These are phyloP conservation scores for Starmerella cellae DNA, from an alignment of 805 yeast species.

Conservation along the genomic window DNA sequence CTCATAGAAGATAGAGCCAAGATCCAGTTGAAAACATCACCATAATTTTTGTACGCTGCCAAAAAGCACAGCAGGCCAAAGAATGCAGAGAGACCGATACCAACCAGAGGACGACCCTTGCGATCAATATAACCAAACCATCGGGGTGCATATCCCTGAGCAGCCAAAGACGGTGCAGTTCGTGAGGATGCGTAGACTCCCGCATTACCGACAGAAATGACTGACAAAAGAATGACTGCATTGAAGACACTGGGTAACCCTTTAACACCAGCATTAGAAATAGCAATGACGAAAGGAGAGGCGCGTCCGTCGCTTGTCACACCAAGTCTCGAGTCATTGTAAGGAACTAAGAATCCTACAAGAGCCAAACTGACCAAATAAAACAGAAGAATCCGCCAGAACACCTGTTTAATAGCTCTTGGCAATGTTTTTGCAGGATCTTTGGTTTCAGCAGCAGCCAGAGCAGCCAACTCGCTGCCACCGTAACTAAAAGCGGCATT, in stretches of 20 bases:
- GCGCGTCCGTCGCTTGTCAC: constrained; percentile 45
- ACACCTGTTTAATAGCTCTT: constrained; percentile 62
- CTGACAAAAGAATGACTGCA: constrained; percentile 53
- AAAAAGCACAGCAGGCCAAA: constrained; percentile 49
- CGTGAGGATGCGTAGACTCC: constrained; percentile 58
- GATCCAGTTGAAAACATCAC: constrained; percentile 52
- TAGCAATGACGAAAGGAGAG: constrained; percentile 66
- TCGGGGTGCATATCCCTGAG: constrained; percentile 49
- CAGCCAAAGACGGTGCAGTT: constrained; percentile 51
- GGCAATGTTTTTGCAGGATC: constrained; percentile 58
- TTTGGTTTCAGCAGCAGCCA: constrained; percentile 63
- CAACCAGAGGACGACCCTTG: constrained; percentile 64
- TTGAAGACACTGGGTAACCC: constrained; percentile 59
- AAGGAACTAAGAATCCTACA: constrained; percentile 60
- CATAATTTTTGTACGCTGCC: constrained; percentile 43
- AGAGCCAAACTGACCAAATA: constrained; percentile 46
- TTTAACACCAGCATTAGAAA: constrained; percentile 47
- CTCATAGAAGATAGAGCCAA: constrained; percentile 61
- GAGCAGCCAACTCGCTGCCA: constrained; percentile 60
- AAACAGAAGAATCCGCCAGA: constrained; percentile 67
- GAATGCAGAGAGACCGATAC: constrained; percentile 35
- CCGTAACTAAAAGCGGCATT: constrained; percentile 59
- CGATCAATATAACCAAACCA: constrained; percentile 51
- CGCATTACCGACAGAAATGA: constrained; percentile 62
- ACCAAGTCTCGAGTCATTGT: constrained; percentile 37